Percentiles rank a stretch among this genome's conserved stretches.
Evolutionary conservation across 306 rosid genomes (phyloP).

Genomic region (Argentina anserina): DNA sequence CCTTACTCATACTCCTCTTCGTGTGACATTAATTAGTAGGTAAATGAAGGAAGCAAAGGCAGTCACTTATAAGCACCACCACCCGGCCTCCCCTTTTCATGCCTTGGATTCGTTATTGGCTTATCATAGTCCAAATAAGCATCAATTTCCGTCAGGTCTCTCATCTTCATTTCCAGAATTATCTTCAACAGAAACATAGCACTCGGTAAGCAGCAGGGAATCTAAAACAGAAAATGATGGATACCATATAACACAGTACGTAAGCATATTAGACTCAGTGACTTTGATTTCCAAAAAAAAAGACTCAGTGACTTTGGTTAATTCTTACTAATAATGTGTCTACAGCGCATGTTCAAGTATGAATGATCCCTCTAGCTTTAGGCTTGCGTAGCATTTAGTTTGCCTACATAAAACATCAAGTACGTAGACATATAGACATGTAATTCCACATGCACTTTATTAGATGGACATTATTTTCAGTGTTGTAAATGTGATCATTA

Average conservation of each 20-base stretch:
- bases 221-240: neutral
- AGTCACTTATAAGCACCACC: slow-evolving; percentile 4
- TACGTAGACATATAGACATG: neutral
- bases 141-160: slow-evolving; percentile 16
- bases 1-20: neutral
- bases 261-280: neutral
- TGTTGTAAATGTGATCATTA: neutral
- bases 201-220: neutral
- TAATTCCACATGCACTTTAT: neutral
- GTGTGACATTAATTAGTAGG: neutral
- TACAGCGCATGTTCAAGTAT: neutral
- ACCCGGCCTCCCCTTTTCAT: slow-evolving; percentile 21
- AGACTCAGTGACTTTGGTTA: no score
- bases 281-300: no score
- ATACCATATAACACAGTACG: no score
- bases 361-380: neutral
- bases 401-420: neutral
- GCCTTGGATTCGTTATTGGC: slow-evolving; percentile 20
- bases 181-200: slow-evolving; percentile 11
- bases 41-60: neutral
- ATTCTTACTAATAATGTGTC: neutral
- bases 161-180: neutral
- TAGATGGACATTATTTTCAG: neutral
- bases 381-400: neutral
- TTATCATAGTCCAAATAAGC: slow-evolving; percentile 16